Base-by-base conservation (phyloP, 805 yeast species). In the Pichia pseudocactophila region DNA sequence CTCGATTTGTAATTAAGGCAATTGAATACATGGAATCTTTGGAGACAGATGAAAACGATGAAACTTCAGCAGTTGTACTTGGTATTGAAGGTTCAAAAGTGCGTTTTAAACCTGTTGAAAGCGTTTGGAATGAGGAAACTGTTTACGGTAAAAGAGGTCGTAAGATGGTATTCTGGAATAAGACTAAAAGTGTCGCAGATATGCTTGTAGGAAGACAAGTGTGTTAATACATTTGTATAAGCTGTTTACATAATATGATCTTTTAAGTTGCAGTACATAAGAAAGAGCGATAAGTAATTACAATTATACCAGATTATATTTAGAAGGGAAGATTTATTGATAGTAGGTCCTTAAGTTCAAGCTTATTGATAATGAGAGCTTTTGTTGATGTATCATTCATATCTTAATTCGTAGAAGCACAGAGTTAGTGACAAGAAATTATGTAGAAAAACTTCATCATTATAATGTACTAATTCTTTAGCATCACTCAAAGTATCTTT, bases 91-190 rank as follows among this genome's bases (percentile, higher is more conserved):
- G 85, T 37, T 78, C 94, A 12, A 85, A 82, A 56, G 69, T 90
- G 56, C 74, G 64, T 45, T 88, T 84, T 68, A 72, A 85, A 10
- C 70, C 92, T 9, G 74, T 92, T 44, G 73, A 84, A 59, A 74
- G 73, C 46, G 70, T 90, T 50, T 89, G 84, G 65, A 95, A 89
- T 58, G 81, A 69, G 58, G 97, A 92, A 64, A 87, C 97, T 15
- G 87, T 85, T 53, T 61, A 84, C 30, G 69, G 65, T 18, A 76
- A 69, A 62, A 82, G 99, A 70, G 80, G 92, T 76, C 95, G 97
- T 54, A 88, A 85, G 69, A 66, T 70, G 44, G 80, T 88, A 39
- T 87, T 83, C 64, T 92, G 98, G 98, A 69, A 71, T 38, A 70
- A 70, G 26, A 68, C 80, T 40, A 74, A 94, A 57, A 82, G 80